Base-by-base conservation (phyloP, 2,329 filamentous ascomycete genomes). In the Ceratocystis destructans region DNA sequence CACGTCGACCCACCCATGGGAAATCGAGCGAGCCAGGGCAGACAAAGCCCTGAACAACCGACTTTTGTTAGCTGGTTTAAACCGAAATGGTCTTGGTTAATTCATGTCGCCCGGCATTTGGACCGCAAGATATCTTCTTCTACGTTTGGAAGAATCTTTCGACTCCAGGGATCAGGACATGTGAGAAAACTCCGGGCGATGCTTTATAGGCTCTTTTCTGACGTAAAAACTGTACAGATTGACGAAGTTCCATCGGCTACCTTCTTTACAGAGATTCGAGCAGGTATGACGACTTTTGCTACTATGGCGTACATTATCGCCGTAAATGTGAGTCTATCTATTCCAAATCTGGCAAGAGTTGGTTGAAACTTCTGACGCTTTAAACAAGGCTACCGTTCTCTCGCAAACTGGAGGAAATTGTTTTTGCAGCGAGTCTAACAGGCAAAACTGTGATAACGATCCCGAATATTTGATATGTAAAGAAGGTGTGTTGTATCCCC, bases 261-360 rank as follows among this genome's bases (percentile, higher is more conserved):
- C 68, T 91, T 93, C 74, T 85, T 89, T 69, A 87, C 84, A 25
- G 90, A 94, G 74, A 77, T 94, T 67, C 85, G 89, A 33, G 90
- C 89, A 37, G 90, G 89, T 1, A 74, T 93, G 65, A 90, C 90
- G 1, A 94, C 89, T 1, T 89, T 89, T 73, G 86, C 87, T 65
- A 88, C 87, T 2, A 90, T 91, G 89, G 87, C 88, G 15, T 93
- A 92, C 75, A 93, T 94, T 71, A 91, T 94, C 72, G 87, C 87
- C 7, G 85, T 87, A 69, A 86, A 87, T 71, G 83, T 83, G 69
- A 71, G 79, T 71, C 3, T 5, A 10, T 64, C 15, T n/a, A 41
- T 41, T 4, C 8, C 1, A 12, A 41, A 41, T 22, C 6, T 6
- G 17, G 2, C n/a, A 41, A 3, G 17, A 46, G 31, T 46, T 5